These are phyloP conservation scores for Fusarium mangiferae DNA, from an alignment of 2,329 filamentous ascomycete genomes.

Conservation along the genomic window DNA sequence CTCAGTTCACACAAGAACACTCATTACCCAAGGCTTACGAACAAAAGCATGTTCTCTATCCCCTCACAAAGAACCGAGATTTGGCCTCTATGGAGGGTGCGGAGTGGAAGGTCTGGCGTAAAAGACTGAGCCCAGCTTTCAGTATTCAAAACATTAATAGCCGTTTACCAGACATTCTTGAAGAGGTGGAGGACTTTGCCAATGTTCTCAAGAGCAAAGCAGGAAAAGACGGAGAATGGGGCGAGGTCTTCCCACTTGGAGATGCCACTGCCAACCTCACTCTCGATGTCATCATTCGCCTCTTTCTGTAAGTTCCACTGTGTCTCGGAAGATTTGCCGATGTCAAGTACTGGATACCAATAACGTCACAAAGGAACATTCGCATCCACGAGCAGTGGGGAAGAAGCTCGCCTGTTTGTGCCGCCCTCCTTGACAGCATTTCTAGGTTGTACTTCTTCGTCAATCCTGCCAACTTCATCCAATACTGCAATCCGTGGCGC, in stretches of 20 bases:
- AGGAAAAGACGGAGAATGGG: constrained; percentile 13
- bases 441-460: constrained; percentile 19
- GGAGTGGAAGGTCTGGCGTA: constrained; percentile 45
- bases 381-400: constrained; percentile 28
- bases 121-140: constrained; percentile 51
- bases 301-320: constrained; percentile 44
- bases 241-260: constrained; percentile 46
- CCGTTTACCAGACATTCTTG: constrained; percentile 50
- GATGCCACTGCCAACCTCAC: constrained; percentile 51
- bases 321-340: not conserved
- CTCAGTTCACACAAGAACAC: constrained; percentile 37
- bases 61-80: constrained; percentile 48
- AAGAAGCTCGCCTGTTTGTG: not conserved
- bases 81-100: constrained; percentile 47
- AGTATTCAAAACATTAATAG: constrained; percentile 50
- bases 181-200: constrained; percentile 53
- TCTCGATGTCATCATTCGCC: constrained; percentile 53
- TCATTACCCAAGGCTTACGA: constrained; percentile 41
- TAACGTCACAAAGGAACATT: not conserved
- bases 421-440: constrained; percentile 24
- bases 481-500: constrained; percentile 29
- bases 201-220: constrained; percentile 13
- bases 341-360: not conserved
- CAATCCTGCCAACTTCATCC: constrained; percentile 12
- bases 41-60: constrained; percentile 42